Evolutionary conservation across 106 monocot genomes (phyloP), one percentile per base, ranked within the genome.

Genomic region (Dioscorea dumetorum): DNA sequence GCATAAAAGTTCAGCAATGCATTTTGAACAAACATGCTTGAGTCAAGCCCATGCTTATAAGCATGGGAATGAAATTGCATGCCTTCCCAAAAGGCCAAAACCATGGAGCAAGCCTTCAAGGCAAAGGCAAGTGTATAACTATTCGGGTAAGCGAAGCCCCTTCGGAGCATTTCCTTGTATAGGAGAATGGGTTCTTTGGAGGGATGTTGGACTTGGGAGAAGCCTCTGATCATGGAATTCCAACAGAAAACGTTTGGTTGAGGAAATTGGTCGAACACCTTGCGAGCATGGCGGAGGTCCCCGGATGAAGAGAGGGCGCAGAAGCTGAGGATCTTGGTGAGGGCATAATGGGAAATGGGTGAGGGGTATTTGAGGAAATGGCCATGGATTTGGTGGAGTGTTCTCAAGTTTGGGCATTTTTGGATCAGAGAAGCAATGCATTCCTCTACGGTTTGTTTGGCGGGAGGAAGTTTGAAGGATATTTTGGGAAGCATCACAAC

Each of bases 121-220:
- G 75, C 77, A 50, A 94, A 94, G 10, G 94, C 75, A 48, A 94
- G 18, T 33, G 94, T 94, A 74, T 82, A 94, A 60, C 80, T 78
- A 63, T 94, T 94, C 4, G 94, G 94, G 13, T 31, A 54, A 1
- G 80, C 77, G 48, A 63, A 78, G 22, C 82, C 80, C n/a, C 23
- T 24, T 14, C 50, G 61, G 1, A 90, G 60, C 86, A 94, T 77
- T 7, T 57, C 63, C 59, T 70, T 79, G 67, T 84, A 94, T 15
- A 90, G 54, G 18, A 52, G 22, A 48, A 90, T 67, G 70, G 90
- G 78, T 54, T 87, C 94, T 67, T 50, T 80, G 23, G 82, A 73
- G 5, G 78, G 76, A 19, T 76, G 60, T 3, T 57, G 69, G 60
- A 73, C 21, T 13, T 57, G 73, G 18, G 80, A 81, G 56, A 41